Percentiles rank a stretch among this genome's conserved stretches.
Conservation (phyloP, 169 alveolate species). For the Plasmodium knowlesi region DNA sequence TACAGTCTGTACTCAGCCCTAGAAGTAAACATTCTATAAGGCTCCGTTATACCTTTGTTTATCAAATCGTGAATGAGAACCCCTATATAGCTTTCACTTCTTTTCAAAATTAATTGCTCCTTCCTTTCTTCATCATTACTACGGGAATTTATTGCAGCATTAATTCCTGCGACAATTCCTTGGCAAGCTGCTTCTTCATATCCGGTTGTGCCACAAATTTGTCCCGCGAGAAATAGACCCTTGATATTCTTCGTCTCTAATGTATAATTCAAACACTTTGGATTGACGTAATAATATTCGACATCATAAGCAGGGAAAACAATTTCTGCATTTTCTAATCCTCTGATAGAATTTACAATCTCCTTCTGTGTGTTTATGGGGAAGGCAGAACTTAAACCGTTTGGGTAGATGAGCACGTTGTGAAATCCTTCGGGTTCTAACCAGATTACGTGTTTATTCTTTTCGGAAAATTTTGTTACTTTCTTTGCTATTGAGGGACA, state of each 20-base stretch:
- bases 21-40: constrained; percentile 93
- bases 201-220: constrained; percentile 95
- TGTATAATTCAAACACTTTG: constrained; percentile 85
- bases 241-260: constrained; percentile 85
- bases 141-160: constrained; percentile 88
- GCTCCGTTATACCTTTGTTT: constrained; percentile 89
- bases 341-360: constrained; percentile 79
- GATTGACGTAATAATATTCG: constrained; percentile 90
- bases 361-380: constrained; percentile 87
- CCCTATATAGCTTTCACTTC: constrained; percentile 91
- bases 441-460: constrained; percentile 91
- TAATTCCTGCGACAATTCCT: constrained; percentile 94
- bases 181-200: constrained; percentile 95
- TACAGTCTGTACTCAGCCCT: constrained; percentile 90
- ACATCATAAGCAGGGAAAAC: constrained; percentile 92
- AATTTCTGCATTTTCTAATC: constrained; percentile 88
- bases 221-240: constrained; percentile 91
- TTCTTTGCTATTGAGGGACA: constrained; percentile 93
- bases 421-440: constrained; percentile 93
- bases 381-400: constrained; percentile 92
- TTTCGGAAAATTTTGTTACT: constrained; percentile 85
- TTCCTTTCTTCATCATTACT: background rate
- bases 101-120: constrained; percentile 74
- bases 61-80: constrained; percentile 92
- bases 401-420: constrained; percentile 89